A percentile compares a stretch with the other conserved stretches of the same genome.
phyloP scores from a whole-genome alignment of 2,329 filamentous ascomycete species.

The Colletotrichum falcatum region DNA sequence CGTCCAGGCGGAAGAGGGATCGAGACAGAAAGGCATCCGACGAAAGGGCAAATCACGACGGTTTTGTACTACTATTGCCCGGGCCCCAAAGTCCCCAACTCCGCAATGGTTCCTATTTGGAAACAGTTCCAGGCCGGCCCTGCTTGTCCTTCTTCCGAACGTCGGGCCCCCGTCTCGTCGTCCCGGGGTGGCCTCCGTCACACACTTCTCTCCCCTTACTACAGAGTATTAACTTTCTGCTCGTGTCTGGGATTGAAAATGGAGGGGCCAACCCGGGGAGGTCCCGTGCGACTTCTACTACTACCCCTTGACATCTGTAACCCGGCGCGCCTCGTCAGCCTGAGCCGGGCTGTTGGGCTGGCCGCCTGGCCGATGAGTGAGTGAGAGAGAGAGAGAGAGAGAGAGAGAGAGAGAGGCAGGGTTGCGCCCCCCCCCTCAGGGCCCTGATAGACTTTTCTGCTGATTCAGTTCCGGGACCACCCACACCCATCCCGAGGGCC shows the following conservation, averaged over 20 bases:
- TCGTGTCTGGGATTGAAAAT: slow-evolving; percentile 40
- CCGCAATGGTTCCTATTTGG: slow-evolving; percentile 32
- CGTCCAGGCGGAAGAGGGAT: not conserved
- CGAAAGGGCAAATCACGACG: slow-evolving; percentile 14
- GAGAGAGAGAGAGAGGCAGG: slow-evolving; percentile 24
- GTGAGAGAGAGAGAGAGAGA: no score
- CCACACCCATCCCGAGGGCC: slow-evolving; percentile 8
- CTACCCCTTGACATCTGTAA: slow-evolving; percentile 34
- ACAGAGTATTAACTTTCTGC: slow-evolving; percentile 29
- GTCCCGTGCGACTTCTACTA: slow-evolving; percentile 11
- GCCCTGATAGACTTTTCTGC: slow-evolving; percentile 28
- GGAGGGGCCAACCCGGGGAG: slow-evolving; percentile 9
- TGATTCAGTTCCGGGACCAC: slow-evolving; percentile 39
- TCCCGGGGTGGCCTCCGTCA: not conserved
- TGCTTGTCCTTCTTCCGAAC: not conserved
- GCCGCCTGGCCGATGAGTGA: not conserved
- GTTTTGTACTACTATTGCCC: slow-evolving; percentile 30
- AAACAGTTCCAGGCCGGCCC: not conserved
- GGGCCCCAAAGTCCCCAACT: no score
- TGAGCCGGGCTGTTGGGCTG: slow-evolving; percentile 28
- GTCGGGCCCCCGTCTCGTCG: not conserved
- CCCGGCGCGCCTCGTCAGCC: slow-evolving; percentile 22
- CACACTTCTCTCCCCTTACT: slow-evolving; percentile 33
- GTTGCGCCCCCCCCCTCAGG: slow-evolving; percentile 22
- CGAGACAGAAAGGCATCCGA: not conserved